Percentiles rank a stretch among this genome's conserved stretches.
Conservation (phyloP, 1,284 basidiomycete genomes). For the Malassezia sp. region DNA sequence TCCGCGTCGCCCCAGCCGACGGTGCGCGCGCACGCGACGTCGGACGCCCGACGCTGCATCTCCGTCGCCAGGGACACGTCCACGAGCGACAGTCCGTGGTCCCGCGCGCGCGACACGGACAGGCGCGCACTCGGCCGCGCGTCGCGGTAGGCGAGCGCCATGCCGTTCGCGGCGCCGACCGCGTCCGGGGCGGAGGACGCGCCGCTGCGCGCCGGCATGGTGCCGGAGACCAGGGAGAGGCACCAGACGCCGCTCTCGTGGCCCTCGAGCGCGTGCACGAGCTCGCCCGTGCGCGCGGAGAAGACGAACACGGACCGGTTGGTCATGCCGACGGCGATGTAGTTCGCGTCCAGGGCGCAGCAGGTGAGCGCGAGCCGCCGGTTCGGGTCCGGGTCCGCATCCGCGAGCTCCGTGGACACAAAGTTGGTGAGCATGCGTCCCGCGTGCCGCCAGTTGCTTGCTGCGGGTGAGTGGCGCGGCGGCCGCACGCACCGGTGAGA, state of each 20-base stretch:
- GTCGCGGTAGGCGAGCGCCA: slow-evolving; percentile 3
- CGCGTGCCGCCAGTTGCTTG: slow-evolving; percentile 72
- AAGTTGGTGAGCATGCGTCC: slow-evolving; percentile 67
- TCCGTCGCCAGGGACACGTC: slow-evolving; percentile 7
- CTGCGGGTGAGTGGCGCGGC: no score
- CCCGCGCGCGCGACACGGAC: background rate
- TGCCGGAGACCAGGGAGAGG: slow-evolving; percentile 56
- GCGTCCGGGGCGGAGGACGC: no score
- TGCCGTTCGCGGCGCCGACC: background rate
- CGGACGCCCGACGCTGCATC: background rate
- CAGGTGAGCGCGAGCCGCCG: slow-evolving; percentile 67
- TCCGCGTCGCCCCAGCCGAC: slow-evolving; percentile 58
- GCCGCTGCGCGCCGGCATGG: slow-evolving; percentile 3
- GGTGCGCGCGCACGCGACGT: slow-evolving; percentile 44
- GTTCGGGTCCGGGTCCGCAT: slow-evolving; percentile 49
- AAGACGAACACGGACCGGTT: slow-evolving; percentile 81
- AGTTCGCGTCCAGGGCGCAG: slow-evolving; percentile 69
- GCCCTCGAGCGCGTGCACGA: slow-evolving; percentile 66
- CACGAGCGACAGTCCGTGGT: slow-evolving; percentile 3
- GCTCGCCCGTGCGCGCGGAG: slow-evolving; percentile 65
- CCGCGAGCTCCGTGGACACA: slow-evolving; percentile 45
- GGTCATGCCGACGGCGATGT: slow-evolving; percentile 80
- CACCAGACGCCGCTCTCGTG: slow-evolving; percentile 89
- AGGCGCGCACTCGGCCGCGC: slow-evolving; percentile 4
- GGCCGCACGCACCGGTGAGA: no score